Evolutionary conservation across 345 rosid genomes (phyloP).

Genomic region (Erysimum cheiranthoides): DNA sequence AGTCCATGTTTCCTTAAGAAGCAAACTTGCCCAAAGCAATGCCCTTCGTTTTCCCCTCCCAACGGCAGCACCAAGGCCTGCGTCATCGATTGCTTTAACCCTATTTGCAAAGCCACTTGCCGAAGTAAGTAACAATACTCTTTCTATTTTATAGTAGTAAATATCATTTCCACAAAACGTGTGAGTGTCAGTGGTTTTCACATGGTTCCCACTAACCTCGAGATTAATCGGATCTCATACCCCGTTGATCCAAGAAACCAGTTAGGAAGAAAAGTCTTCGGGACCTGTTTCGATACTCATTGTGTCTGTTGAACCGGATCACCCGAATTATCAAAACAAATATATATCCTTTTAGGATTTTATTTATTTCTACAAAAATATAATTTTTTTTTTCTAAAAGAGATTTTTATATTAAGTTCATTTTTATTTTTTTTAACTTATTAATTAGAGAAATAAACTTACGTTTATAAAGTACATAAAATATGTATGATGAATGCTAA

Average conservation of each 20-base stretch:
- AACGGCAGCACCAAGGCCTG: constrained; percentile 49
- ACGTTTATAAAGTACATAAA: background rate
- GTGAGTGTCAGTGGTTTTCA: too few relatives aligned
- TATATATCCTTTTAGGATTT: too few relatives aligned
- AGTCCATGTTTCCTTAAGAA: constrained; percentile 48
- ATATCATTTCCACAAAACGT: too few relatives aligned
- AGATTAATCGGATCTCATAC: too few relatives aligned
- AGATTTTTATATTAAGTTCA: too few relatives aligned
- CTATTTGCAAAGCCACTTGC: constrained; percentile 49
- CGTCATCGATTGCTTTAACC: constrained; percentile 46
- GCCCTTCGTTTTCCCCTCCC: constrained; percentile 46
- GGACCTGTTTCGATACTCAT: too few relatives aligned
- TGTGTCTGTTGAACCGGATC: too few relatives aligned
- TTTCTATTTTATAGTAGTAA: background rate
- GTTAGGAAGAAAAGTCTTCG: too few relatives aligned
- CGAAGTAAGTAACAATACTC: constrained; percentile 39
- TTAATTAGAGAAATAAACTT: background rate
- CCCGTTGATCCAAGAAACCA: too few relatives aligned
- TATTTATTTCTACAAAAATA: background rate
- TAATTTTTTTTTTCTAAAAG: background rate
- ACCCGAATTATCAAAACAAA: too few relatives aligned
- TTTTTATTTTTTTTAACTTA: too few relatives aligned
- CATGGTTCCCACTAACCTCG: too few relatives aligned
- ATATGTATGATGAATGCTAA: background rate
- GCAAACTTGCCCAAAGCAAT: constrained; percentile 48